Evolutionary conservation across 371 early-diverging fungal genomes (phyloP).

Genomic region (Rhizopus arrhizus): DNA sequence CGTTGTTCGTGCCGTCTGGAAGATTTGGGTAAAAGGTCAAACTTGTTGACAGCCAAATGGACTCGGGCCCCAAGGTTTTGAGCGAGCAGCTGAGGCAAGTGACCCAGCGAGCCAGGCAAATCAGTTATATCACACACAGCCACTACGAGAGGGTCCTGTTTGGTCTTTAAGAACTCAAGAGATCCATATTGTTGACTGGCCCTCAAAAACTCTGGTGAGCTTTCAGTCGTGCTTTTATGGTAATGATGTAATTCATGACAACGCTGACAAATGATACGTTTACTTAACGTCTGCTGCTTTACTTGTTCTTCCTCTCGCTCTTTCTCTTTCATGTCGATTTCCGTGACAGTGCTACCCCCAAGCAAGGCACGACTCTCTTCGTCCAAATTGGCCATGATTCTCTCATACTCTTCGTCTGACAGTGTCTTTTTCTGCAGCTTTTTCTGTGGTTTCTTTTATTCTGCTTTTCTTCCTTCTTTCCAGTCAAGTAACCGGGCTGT

Average conservation of each 20-base stretch:
- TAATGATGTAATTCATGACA: slow-evolving; percentile 59
- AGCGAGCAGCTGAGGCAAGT: slow-evolving; percentile 45
- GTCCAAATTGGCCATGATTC: slow-evolving; percentile 29
- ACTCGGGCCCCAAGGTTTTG: slow-evolving; percentile 52
- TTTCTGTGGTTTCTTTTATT: slow-evolving; percentile 7
- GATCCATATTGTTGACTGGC: slow-evolving; percentile 58
- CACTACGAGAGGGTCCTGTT: slow-evolving; percentile 55
- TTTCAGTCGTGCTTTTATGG: slow-evolving; percentile 44
- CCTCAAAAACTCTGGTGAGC: slow-evolving; percentile 46
- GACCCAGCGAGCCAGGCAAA: slow-evolving; percentile 61
- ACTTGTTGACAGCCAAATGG: slow-evolving; percentile 69
- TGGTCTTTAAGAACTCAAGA: slow-evolving; percentile 60
- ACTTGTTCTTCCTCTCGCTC: slow-evolving; percentile 1
- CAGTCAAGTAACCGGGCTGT: slow-evolving; percentile 58
- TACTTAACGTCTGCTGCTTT: slow-evolving; percentile 18
- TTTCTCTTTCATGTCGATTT: background rate
- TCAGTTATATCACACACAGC: slow-evolving; percentile 68
- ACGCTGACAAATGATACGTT: slow-evolving; percentile 61
- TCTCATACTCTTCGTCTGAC: slow-evolving; percentile 45
- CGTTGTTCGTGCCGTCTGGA: slow-evolving; percentile 56
- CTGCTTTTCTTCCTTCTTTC: slow-evolving; percentile 24
- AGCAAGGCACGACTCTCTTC: slow-evolving; percentile 40
- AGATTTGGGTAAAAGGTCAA: slow-evolving; percentile 60
- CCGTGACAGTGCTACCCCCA: slow-evolving; percentile 18
- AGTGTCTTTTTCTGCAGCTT: slow-evolving; percentile 30